phyloP scores from a whole-genome alignment of 805 yeast genomes.

The Candida manassasensis region DNA sequence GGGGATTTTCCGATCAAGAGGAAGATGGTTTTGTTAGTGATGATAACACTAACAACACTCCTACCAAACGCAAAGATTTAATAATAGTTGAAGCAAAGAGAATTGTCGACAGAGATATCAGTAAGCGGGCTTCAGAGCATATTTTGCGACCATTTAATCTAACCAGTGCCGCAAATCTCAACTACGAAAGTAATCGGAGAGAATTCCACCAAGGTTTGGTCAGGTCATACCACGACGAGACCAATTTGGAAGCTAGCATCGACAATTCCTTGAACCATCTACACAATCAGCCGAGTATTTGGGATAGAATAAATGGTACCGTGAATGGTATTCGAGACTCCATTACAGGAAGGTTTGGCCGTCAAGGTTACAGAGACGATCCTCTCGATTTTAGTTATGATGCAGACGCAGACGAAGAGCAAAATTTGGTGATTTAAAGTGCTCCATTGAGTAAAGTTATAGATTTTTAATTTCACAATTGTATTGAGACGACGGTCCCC shows the following conservation, averaged over 20 bases:
- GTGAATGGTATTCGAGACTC: conserved; percentile 18
- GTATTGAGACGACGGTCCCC: too few species aligned
- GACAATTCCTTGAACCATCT: conserved; percentile 6
- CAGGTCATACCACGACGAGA: conserved; percentile 8
- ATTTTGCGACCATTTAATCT: conserved; percentile 26
- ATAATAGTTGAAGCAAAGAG: conserved; percentile 40
- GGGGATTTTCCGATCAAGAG: conserved; percentile 34
- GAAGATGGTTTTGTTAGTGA: too few species aligned
- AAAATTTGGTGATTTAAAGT: conserved; percentile 24
- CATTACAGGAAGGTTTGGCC: conserved; percentile 12
- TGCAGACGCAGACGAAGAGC: conserved; percentile 32
- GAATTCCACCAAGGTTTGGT: conserved; percentile 19
- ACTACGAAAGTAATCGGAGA: conserved; percentile 25
- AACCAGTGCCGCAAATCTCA: conserved; percentile 12
- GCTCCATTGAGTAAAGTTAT: too few species aligned
- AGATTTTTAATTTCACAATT: too few species aligned
- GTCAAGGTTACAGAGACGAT: conserved; percentile 19
- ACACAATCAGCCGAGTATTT: conserved; percentile 12
- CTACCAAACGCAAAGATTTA: conserved; percentile 28
- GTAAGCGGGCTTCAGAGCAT: conserved; percentile 19
- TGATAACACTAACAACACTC: conserved; percentile 15
- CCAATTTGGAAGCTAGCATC: conserved; percentile 15
- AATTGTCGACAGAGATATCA: conserved; percentile 31
- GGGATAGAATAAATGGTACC: conserved; percentile 25
- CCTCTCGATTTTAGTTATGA: conserved; percentile 31